A percentile compares a stretch with the other conserved stretches of the same genome.
Evolutionary conservation across 75 land plant genomes (phyloP).

Genomic region (Larix kaempferi): DNA sequence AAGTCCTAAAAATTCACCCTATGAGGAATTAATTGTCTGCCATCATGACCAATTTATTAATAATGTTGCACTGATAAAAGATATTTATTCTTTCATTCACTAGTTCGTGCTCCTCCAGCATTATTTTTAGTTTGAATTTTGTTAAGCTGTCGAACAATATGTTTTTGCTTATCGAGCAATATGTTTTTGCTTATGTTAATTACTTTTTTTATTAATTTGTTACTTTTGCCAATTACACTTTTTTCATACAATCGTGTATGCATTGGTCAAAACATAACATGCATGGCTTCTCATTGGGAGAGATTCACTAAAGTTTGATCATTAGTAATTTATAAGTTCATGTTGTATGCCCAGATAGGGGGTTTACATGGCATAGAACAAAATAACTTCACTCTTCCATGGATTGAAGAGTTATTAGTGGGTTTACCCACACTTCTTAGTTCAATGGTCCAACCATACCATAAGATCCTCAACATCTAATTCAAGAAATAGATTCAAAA

Average conservation of each 20-base stretch:
- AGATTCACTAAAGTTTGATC: too few relatives aligned
- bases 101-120: slow-evolving; percentile 84
- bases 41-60: slow-evolving; percentile 65
- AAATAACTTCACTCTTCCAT: slow-evolving; percentile 82
- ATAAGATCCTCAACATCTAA: slow-evolving; percentile 36
- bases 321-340: slow-evolving; percentile 38
- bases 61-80: slow-evolving; percentile 50
- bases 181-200: slow-evolving; percentile 3
- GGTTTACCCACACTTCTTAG: slow-evolving; percentile 91
- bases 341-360: slow-evolving; percentile 72
- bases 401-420: slow-evolving; percentile 70
- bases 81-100: slow-evolving; percentile 76
- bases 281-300: too few relatives aligned
- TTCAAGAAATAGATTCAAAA: slow-evolving; percentile 68
- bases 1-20: slow-evolving; percentile 50
- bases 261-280: too few relatives aligned
- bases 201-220: too few relatives aligned
- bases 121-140: slow-evolving; percentile 9
- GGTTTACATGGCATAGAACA: slow-evolving; percentile 48
- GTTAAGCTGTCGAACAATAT: too few relatives aligned
- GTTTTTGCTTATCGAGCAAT: too few relatives aligned
- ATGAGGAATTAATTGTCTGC: slow-evolving; percentile 62
- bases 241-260: too few relatives aligned
- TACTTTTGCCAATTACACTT: too few relatives aligned
- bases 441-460: slow-evolving; percentile 82